Evolutionary conservation across 805 yeast genomes (phyloP).

Genomic region (Candida hungchunana): DNA sequence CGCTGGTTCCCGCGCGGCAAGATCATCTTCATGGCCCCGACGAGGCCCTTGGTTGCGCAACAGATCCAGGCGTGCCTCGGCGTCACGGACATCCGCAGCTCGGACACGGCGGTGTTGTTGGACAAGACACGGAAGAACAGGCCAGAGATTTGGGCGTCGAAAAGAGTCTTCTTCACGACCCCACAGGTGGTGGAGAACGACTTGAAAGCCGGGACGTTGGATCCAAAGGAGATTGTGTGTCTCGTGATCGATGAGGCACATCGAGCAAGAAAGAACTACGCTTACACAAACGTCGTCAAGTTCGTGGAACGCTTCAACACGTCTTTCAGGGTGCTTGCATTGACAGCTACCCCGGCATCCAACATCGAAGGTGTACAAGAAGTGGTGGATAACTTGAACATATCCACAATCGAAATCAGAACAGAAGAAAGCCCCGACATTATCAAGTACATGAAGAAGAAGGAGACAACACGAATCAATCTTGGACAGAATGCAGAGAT

Average conservation of each 20-base stretch:
- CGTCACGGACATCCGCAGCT: constrained; percentile 75
- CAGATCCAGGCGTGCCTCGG: constrained; percentile 91
- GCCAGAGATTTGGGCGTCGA: constrained; percentile 69
- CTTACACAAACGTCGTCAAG: constrained; percentile 80
- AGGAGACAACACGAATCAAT: constrained; percentile 54
- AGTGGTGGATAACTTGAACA: constrained; percentile 65
- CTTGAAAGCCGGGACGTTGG: constrained; percentile 63
- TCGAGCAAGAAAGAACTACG: constrained; percentile 84
- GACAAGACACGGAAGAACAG: constrained; percentile 58
- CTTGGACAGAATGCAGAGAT: constrained; percentile 55
- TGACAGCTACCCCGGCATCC: constrained; percentile 96
- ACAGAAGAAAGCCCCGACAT: constrained; percentile 84
- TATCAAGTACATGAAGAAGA: constrained; percentile 67
- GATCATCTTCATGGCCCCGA: constrained; percentile 93
- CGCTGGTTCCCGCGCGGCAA: constrained; percentile 81
- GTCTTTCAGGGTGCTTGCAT: constrained; percentile 71
- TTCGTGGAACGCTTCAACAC: constrained; percentile 58
- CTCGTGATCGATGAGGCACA: constrained; percentile 95
- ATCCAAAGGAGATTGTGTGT: constrained; percentile 71
- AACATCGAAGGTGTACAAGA: constrained; percentile 85
- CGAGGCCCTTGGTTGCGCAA: constrained; percentile 93
- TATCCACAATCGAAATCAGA: constrained; percentile 78
- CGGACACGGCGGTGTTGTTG: constrained; percentile 73
- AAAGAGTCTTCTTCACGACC: constrained; percentile 85
- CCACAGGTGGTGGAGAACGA: constrained; percentile 97